Conservation (phyloP, 805 yeast genomes). For the Candida sithepensis region DNA sequence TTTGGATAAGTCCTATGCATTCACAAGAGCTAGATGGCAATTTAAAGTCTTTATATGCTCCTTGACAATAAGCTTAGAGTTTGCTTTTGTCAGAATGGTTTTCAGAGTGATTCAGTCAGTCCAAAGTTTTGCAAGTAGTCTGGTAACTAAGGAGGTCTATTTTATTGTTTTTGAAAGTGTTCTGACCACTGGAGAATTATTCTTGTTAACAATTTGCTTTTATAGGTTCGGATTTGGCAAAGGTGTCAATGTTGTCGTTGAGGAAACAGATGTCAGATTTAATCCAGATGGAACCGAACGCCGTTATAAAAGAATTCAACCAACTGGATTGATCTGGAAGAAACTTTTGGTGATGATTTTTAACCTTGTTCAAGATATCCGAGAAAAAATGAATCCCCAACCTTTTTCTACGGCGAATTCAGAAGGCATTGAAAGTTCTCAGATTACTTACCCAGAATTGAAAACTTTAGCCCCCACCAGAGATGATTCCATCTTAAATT, state of each 20-base stretch:
- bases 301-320: not conserved
- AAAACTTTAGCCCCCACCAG: too few species aligned
- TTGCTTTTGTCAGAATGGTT: conserved; percentile 62
- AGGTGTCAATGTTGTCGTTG: conserved; percentile 2
- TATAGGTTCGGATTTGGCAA: conserved; percentile 59
- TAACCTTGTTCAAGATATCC: not conserved
- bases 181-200: conserved; percentile 50
- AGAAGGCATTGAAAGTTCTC: too few species aligned
- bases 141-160: conserved; percentile 58
- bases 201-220: conserved; percentile 49
- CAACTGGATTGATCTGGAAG: not conserved
- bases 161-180: conserved; percentile 59
- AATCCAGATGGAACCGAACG: not conserved
- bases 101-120: conserved; percentile 71
- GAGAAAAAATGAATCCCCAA: not conserved
- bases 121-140: conserved; percentile 66
- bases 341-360: not conserved
- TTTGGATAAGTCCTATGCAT: conserved; percentile 35
- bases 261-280: not conserved
- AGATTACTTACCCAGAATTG: too few species aligned
- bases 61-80: conserved; percentile 34
- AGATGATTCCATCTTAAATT: too few species aligned
- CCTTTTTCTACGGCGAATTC: too few species aligned
- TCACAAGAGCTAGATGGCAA: conserved; percentile 31
- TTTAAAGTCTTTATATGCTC: conserved; percentile 44